Percentiles rank a stretch among this genome's conserved stretches.
Conservation (phyloP, 768 basidiomycete species). For the Boletus rubescentipes region DNA sequence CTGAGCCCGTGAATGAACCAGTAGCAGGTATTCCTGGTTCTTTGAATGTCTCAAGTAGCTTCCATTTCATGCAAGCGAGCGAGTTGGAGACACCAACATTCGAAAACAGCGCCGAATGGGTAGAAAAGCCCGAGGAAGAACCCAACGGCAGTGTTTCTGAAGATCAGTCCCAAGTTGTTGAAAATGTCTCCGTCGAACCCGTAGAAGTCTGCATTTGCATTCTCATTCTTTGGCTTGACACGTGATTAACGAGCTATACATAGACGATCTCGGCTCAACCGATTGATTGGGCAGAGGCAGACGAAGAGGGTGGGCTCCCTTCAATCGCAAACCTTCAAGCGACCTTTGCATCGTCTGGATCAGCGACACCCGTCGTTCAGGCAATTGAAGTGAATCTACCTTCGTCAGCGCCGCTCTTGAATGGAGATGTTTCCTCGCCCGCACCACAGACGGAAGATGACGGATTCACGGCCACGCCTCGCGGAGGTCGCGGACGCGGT, state of each 20-base stretch:
- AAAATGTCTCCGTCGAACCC: constrained; percentile 13
- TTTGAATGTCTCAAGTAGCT: constrained; percentile 49
- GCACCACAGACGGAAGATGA: constrained; percentile 48
- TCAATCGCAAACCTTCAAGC: constrained; percentile 74
- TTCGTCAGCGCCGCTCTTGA: constrained; percentile 15
- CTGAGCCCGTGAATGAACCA: constrained; percentile 24
- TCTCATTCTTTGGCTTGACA: background rate
- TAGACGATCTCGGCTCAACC: constrained; percentile 32
- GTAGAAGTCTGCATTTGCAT: constrained; percentile 33
- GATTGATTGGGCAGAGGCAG: constrained; percentile 77
- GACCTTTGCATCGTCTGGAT: constrained; percentile 71
- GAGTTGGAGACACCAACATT: constrained; percentile 61
- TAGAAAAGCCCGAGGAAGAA: constrained; percentile 46
- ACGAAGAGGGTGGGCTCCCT: constrained; percentile 79
- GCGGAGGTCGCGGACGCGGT: constrained; percentile 50
- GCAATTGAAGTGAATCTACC: constrained; percentile 36
- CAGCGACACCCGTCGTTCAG: constrained; percentile 54
- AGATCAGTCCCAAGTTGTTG: constrained; percentile 15
- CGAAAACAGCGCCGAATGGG: constrained; percentile 57
- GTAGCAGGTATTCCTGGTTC: constrained; percentile 43
- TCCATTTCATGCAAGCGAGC: constrained; percentile 82
- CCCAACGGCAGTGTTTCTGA: constrained; percentile 10
- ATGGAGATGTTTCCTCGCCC: constrained; percentile 23
- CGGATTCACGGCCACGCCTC: constrained; percentile 51
- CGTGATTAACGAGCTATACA: background rate